phyloP scores from a whole-genome alignment of 2,329 filamentous ascomycete species.

The Fusarium sp. region DNA sequence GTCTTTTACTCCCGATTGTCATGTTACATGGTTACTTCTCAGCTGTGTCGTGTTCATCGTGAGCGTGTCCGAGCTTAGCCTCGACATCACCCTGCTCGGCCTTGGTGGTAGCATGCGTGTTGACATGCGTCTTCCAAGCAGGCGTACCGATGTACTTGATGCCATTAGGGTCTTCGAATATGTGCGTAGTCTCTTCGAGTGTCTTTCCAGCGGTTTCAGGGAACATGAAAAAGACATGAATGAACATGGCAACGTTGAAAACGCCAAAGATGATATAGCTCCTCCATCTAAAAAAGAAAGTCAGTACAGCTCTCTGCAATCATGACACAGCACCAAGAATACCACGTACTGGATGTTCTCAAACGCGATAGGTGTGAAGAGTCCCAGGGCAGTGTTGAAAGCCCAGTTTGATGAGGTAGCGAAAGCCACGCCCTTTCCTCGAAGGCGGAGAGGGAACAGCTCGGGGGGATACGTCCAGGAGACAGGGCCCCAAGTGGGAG shows the following conservation, averaged over 20 bases:
- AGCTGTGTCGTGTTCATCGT: conserved; percentile 1
- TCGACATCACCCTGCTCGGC: conserved; percentile 37
- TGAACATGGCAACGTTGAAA: conserved; percentile 35
- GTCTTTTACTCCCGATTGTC: background rate
- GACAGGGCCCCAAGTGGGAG: conserved; percentile 58
- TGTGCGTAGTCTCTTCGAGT: conserved; percentile 69
- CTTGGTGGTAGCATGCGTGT: conserved; percentile 16
- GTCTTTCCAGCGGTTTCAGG: conserved; percentile 58
- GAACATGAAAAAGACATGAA: conserved; percentile 54
- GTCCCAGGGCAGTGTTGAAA: conserved; percentile 53
- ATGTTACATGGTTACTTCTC: conserved; percentile 4
- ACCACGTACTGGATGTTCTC: conserved; percentile 37
- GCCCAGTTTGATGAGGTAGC: conserved; percentile 57
- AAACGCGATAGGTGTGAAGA: conserved; percentile 43
- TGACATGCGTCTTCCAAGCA: conserved; percentile 35
- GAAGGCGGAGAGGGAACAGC: conserved; percentile 56
- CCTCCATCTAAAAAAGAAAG: conserved; percentile 12
- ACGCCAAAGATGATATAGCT: conserved; percentile 35
- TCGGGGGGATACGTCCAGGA: conserved; percentile 68
- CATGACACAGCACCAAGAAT: too few relatives aligned
- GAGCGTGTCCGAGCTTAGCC: conserved; percentile 23
- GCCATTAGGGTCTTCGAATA: conserved; percentile 43
- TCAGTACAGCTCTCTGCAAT: background rate
- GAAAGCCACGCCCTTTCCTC: conserved; percentile 62
- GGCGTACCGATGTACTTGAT: conserved; percentile 34